Evolutionary conservation across 495 filamentous ascomycete genomes (phyloP).

Genomic region (Aspergillus coremiiformis): DNA sequence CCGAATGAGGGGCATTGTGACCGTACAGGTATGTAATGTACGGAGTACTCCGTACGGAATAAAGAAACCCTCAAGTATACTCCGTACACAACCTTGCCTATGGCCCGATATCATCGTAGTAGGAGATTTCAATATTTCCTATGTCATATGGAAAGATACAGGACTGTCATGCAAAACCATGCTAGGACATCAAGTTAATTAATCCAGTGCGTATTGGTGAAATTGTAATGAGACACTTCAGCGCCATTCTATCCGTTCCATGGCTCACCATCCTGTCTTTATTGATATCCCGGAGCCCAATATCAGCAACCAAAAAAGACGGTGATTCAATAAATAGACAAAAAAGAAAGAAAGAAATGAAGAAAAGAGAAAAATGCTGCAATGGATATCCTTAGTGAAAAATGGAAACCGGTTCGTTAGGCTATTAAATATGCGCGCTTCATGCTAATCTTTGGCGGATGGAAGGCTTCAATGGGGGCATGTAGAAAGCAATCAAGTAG

Average conservation of each 20-base stretch:
- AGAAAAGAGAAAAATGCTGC: constrained; percentile 18
- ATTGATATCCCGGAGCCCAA: constrained; percentile 3
- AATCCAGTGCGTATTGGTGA: neutral
- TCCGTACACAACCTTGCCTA: too few species aligned
- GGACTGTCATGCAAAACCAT: neutral
- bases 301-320: constrained; percentile 10
- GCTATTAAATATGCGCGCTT: constrained; percentile 30
- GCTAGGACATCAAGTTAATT: too few species aligned
- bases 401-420: constrained; percentile 23
- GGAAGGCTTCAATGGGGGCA: neutral
- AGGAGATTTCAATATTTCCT: too few species aligned
- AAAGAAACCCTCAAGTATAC: too few species aligned
- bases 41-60: too few species aligned
- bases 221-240: neutral
- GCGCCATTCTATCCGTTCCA: constrained; percentile 1
- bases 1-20: neutral
- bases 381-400: constrained; percentile 29
- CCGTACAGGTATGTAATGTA: too few species aligned
- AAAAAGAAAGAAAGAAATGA: constrained; percentile 11
- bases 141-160: too few species aligned
- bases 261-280: neutral
- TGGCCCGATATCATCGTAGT: too few species aligned
- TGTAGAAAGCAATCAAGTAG: constrained; percentile 10
- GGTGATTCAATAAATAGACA: constrained; percentile 1
- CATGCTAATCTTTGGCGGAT: constrained; percentile 28